phyloP scores from a whole-genome alignment of 1,284 basidiomycete species.

The Trametes polyzona region DNA sequence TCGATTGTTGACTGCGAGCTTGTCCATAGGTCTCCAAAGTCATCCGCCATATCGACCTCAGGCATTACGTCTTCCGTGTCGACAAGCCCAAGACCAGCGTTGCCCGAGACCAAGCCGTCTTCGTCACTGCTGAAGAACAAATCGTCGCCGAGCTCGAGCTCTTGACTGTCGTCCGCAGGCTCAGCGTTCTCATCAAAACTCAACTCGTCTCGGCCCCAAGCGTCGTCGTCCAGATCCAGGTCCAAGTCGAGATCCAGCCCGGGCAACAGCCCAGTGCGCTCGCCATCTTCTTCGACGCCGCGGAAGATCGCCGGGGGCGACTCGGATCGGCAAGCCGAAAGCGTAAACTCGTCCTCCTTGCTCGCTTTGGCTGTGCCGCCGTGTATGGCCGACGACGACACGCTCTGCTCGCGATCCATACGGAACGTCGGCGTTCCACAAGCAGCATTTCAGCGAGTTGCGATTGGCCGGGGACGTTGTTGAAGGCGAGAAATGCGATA shows the following conservation, averaged over 20 bases:
- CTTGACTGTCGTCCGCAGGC: constrained; percentile 13
- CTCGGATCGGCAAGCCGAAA: constrained; percentile 11
- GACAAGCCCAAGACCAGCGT: constrained; percentile 2
- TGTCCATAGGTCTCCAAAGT: constrained; percentile 20
- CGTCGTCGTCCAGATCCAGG: constrained; percentile 4
- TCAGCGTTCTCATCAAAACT: constrained; percentile 17
- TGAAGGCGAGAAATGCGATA: neutral
- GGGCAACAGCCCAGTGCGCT: neutral
- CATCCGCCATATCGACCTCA: neutral
- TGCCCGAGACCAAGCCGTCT: neutral
- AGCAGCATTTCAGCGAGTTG: neutral
- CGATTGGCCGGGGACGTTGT: neutral
- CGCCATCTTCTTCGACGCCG: neutral
- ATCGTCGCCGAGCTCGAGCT: neutral
- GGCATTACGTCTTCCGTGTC: constrained; percentile 1
- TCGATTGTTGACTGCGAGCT: constrained; percentile 24
- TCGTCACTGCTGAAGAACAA: constrained; percentile 8
- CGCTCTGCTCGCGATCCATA: neutral
- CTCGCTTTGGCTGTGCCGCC: neutral
- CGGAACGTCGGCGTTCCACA: neutral
- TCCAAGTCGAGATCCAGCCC: neutral
- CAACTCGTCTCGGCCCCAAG: constrained; percentile 8
- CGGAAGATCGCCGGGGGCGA: neutral
- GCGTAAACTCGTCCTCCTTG: constrained; percentile 4
- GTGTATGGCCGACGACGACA: neutral